Conservation (phyloP, 345 rosid species). For the thale cress (Arabidopsis thaliana) region TAIR10.1 NC_003071.7:10975501-10976000, state of each 20-base stretch:
- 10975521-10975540: slow-evolving; percentile 50
- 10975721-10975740: not conserved
- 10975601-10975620: slow-evolving; percentile 45
- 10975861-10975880: slow-evolving; percentile 38
- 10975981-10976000: not conserved
- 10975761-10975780: slow-evolving; percentile 26
- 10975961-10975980: slow-evolving; percentile 20
- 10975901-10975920: not conserved
- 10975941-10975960: slow-evolving; percentile 10
- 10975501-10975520: slow-evolving; percentile 34
- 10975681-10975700: slow-evolving; percentile 31
- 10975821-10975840: slow-evolving; percentile 24
- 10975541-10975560: slow-evolving; percentile 47
- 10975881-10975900: slow-evolving; percentile 27
- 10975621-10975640: slow-evolving; percentile 40
- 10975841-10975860: slow-evolving; percentile 41
- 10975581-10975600: slow-evolving; percentile 32
- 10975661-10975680: slow-evolving; percentile 38
- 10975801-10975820: slow-evolving; percentile 27
- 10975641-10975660: slow-evolving; percentile 34
- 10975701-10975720: not conserved
- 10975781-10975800: slow-evolving; percentile 20
- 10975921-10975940: slow-evolving; percentile 1
- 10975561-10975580: slow-evolving; percentile 25
- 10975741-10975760: slow-evolving; percentile 1